Conservation (phyloP, 2,329 filamentous ascomycete genomes). For the Curvularia spicifera region DNA sequence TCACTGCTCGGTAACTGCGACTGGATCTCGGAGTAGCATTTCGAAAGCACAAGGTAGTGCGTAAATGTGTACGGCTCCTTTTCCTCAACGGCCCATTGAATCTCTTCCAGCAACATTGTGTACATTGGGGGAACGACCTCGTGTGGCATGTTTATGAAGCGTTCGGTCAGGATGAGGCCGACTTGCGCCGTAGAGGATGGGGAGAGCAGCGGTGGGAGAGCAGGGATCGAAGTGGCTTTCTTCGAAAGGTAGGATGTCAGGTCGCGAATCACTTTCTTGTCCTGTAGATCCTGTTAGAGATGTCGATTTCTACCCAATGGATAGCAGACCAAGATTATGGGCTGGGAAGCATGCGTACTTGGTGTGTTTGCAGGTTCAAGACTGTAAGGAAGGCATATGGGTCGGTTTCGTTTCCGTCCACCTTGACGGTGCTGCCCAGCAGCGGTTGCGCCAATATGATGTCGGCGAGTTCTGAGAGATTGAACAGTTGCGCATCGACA, state of each 20-base stretch:
- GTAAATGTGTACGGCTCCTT: slow-evolving; percentile 92
- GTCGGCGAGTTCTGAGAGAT: slow-evolving; percentile 85
- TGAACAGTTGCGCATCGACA: slow-evolving; percentile 81
- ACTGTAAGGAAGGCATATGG: slow-evolving; percentile 92
- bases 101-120: slow-evolving; percentile 89
- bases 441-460: slow-evolving; percentile 85
- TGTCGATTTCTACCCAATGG: background rate
- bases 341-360: slow-evolving; percentile 44
- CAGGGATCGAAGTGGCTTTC: slow-evolving; percentile 61
- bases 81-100: slow-evolving; percentile 85
- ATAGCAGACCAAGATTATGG: background rate
- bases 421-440: slow-evolving; percentile 93
- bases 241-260: slow-evolving; percentile 73
- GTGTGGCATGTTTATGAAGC: slow-evolving; percentile 94
- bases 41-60: slow-evolving; percentile 90
- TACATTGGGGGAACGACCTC: slow-evolving; percentile 95
- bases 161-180: slow-evolving; percentile 87
- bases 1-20: slow-evolving; percentile 70
- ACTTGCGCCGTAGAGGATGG: slow-evolving; percentile 60
- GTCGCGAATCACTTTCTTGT: slow-evolving; percentile 73
- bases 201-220: slow-evolving; percentile 48
- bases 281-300: slow-evolving; percentile 46
- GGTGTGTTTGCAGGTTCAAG: slow-evolving; percentile 80
- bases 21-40: slow-evolving; percentile 88
- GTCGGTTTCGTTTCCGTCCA: slow-evolving; percentile 92